Base-by-base conservation (phyloP, 768 basidiomycete genomes). In the Kwoniella pini region DNA sequence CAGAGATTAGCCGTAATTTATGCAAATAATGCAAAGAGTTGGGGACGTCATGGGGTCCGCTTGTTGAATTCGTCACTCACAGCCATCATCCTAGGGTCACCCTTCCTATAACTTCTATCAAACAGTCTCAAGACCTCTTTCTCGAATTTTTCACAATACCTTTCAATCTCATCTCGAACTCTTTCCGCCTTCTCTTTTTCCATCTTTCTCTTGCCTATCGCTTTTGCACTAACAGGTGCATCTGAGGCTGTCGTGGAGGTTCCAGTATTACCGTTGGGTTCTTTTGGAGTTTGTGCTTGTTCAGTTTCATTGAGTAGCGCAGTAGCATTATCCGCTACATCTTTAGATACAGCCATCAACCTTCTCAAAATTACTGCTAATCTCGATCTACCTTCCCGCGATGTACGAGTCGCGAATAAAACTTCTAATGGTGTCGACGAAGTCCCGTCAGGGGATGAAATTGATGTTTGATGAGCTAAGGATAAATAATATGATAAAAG, bases 51-150 rank as follows among this genome's bases (percentile, higher is more conserved):
- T n/a, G n/a, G n/a, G n/a, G n/a, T n/a, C n/a, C n/a, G n/a, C n/a
- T 36, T 36, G 33, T 36, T 7, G 33, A 36, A 36, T 15, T 7
- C 7, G 7, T 7, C 15, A 74, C 80, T 89, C 57, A 82, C 96
- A 80, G 94, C 91, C 96, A 99, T 99, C 89, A 97, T 90, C 80
- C 95, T 95, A 0, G 96, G 96, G 75, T 99, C 96, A 30, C 94
- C 93, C 74, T 91, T 91, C 53, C 94, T 86, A 79, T 98, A 99
- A 71, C 90, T 94, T 67, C 89, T 82, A 77, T 99, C 96, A 75
- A 99, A 99, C 40, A 98, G 82, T 73, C 89, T 87, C 54, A 99
- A 85, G 86, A 97, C 95, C 74, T 98, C 95, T 80, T 95, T 98
- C 79, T 99, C 96, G 66, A 98, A 98, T 78, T 89, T 91, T 80